Conservation (phyloP, 306 rosid species). For the Prunus mira region DNA sequence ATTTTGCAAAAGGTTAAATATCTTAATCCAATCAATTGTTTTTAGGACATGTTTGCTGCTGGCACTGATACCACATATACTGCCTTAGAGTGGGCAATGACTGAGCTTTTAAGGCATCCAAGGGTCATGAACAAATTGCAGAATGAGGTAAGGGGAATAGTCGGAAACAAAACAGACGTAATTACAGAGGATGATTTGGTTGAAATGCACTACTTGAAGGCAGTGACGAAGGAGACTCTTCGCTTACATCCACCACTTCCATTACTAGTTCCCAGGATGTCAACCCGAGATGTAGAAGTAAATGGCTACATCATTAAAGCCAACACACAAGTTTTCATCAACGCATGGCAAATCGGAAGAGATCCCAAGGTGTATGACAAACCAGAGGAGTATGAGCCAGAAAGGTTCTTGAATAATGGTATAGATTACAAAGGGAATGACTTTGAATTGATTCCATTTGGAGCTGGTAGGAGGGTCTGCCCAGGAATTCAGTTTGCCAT, state of each 20-base stretch:
- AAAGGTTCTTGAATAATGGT: slow-evolving; percentile 11
- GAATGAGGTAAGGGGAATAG: slow-evolving; percentile 1
- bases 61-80: slow-evolving; percentile 10
- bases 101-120: slow-evolving; percentile 16
- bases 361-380: slow-evolving; percentile 9
- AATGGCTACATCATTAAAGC: background rate
- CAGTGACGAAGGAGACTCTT: slow-evolving; percentile 35
- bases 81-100: slow-evolving; percentile 15
- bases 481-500: slow-evolving; percentile 34
- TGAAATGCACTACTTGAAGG: slow-evolving; percentile 24
- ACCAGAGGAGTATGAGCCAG: slow-evolving; percentile 4
- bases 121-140: slow-evolving; percentile 13
- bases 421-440: slow-evolving; percentile 34
- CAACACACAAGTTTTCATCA: slow-evolving; percentile 4
- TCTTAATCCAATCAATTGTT: no score
- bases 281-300: background rate
- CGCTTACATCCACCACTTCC: slow-evolving; percentile 19
- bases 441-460: slow-evolving; percentile 40
- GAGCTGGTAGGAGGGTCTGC: slow-evolving; percentile 25
- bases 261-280: background rate
- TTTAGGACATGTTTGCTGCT: slow-evolving; percentile 12
- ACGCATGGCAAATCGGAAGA: slow-evolving; percentile 35
- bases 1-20: background rate
- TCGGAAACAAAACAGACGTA: background rate
- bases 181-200: slow-evolving; percentile 9